Evolutionary conservation across 2,329 filamentous ascomycete genomes (phyloP).

Genomic region (Sporothrix pseudoabietina): DNA sequence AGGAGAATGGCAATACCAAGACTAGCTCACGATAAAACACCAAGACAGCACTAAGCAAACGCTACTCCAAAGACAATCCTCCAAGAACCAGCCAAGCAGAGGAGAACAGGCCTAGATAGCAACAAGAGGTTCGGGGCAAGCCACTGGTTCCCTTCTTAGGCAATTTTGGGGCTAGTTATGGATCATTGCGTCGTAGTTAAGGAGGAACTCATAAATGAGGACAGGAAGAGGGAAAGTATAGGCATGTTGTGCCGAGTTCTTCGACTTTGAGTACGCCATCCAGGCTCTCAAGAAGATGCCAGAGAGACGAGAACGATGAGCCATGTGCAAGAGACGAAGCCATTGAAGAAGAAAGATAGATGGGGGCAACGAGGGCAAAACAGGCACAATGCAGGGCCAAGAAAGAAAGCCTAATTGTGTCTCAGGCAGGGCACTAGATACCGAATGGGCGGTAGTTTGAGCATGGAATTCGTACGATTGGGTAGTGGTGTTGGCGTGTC

Average conservation of each 20-base stretch:
- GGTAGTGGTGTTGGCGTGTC: background rate
- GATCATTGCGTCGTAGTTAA: background rate
- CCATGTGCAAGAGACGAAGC: background rate
- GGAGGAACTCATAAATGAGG: background rate
- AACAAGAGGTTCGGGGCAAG: background rate
- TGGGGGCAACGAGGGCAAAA: background rate
- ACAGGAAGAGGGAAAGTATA: background rate
- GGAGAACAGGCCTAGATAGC: background rate
- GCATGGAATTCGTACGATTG: background rate
- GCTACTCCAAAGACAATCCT: background rate
- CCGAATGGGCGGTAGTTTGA: background rate
- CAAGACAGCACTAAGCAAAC: background rate
- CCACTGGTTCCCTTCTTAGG: background rate
- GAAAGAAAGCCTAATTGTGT: background rate
- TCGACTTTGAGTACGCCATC: background rate
- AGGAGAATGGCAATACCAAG: constrained; percentile 6
- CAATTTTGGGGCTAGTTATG: background rate
- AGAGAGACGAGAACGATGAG: background rate
- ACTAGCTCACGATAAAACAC: background rate
- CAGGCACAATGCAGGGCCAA: background rate
- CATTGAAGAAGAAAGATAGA: background rate
- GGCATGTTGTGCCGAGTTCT: background rate
- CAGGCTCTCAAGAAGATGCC: background rate
- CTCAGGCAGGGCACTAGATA: background rate
- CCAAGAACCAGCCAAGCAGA: constrained; percentile 1